Base-by-base conservation (phyloP, 345 rosid genomes). In the Raphanus sativus region DNA sequence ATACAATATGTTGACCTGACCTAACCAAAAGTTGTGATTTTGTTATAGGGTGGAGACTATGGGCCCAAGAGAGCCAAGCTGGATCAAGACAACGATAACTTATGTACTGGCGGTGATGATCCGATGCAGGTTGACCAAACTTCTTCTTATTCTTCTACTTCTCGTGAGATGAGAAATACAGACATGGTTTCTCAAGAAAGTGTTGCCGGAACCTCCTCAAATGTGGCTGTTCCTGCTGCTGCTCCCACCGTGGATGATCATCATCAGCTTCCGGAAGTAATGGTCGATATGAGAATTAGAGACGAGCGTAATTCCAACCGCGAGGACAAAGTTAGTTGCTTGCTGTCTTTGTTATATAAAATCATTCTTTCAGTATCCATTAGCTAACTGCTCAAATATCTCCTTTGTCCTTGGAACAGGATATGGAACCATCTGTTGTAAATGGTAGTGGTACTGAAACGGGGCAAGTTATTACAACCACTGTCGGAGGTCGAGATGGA, bases 401-500 rank as follows among this genome's bases (percentile, higher is more conserved):
- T 68, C 59, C 24, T n/a, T 73, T 77, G 62, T 77, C 62, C 62
- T 38, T 75, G 58, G 5, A 45, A 30, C 72, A 93, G 97, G 97
- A 87, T 59, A 73, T 79, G 80, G 98, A 88, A 64, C 80, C 95
- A 54, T 69, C 87, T 42, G 13, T 88, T 81, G 86, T 96, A 65
- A 87, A 81, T 26, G 97, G 97, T 69, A 84, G 84, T 70, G 97
- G 98, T 67, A 83, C 97, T 3, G 98, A 90, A 80, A 81, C 97
- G 5, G 99, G 98, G 15, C 98, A 93, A 52, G 84, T 91, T 63
- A 90, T 96, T 77, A 81, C 89, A 58, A 93, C 98, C 6, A 85
- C 91, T 24, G 80, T 93, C 6, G 92, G 97, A 56, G 98, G 97
- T 77, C 88, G 78, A 76, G 87, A 89, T 76, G 99, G 99, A 74